Evolutionary conservation across 345 rosid species (phyloP).

Genomic region (Heritiera littoralis): DNA sequence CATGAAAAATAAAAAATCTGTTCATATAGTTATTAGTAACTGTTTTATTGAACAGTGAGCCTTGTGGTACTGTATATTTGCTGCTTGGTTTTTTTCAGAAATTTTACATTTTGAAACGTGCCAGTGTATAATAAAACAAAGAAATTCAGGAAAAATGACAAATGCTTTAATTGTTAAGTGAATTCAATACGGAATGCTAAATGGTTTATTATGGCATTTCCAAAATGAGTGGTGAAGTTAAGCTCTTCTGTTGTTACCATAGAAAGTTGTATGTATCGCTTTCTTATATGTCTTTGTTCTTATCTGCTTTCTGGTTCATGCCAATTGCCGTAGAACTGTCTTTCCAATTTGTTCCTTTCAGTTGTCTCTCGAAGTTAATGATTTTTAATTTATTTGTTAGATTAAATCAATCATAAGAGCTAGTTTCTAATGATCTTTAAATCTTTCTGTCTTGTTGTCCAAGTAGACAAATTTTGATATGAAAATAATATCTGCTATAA

Average conservation of each 20-base stretch:
- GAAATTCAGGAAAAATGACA: background rate
- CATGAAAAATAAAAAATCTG: background rate
- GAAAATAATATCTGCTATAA: background rate
- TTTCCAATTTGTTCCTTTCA: background rate
- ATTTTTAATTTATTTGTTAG: background rate
- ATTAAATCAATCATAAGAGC: background rate
- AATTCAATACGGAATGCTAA: constrained; percentile 4
- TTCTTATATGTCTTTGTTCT: constrained; percentile 5
- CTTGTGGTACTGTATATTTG: background rate
- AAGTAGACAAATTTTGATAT: background rate
- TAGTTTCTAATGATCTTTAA: background rate
- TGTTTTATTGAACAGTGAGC: constrained; percentile 21
- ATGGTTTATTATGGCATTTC: background rate
- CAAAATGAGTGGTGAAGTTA: background rate
- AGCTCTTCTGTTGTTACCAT: background rate
- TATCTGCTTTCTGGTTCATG: background rate
- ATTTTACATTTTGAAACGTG: background rate
- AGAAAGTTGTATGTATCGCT: background rate
- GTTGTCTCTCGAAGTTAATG: background rate
- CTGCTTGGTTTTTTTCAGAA: background rate
- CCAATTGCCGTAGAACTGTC: background rate
- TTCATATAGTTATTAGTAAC: constrained; percentile 8
- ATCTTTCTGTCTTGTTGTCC: background rate
- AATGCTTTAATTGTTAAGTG: background rate
- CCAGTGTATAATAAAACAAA: background rate